Conservation (phyloP, 305 asterid species). For the Ilex paraguariensis region DNA sequence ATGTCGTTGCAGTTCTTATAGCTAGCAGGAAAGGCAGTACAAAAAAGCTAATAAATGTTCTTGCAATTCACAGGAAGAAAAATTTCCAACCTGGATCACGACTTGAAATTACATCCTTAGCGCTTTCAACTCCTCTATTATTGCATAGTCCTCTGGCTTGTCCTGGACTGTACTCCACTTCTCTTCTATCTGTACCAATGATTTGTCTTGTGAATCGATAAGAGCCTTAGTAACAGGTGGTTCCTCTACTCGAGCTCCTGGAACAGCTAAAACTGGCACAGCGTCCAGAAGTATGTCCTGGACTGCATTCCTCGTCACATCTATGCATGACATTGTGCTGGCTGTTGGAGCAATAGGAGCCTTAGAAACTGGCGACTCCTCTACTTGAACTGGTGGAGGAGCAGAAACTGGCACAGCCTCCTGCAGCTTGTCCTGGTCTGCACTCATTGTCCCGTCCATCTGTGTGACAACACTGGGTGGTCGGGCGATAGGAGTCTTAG, state of each 20-base stretch:
- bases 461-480: no score
- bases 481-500: background rate
- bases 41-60: background rate
- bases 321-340: background rate
- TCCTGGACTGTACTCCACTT: background rate
- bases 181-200: no score
- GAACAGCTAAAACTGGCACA: no score
- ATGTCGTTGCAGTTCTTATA: background rate
- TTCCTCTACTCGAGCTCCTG: no score
- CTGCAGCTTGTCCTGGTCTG: background rate
- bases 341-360: background rate
- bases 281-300: no score
- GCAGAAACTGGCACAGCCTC: background rate
- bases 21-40: background rate
- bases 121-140: background rate
- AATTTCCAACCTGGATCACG: background rate
- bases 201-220: background rate
- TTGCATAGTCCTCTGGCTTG: background rate
- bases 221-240: no score
- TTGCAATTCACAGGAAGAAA: background rate
- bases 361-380: background rate
- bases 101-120: background rate
- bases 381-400: background rate
- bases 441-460: no score
- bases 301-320: background rate